Evolutionary conservation across 2,329 filamentous ascomycete species (phyloP), one percentile per base, ranked within the genome.

Genomic region (Fusarium albidum): DNA sequence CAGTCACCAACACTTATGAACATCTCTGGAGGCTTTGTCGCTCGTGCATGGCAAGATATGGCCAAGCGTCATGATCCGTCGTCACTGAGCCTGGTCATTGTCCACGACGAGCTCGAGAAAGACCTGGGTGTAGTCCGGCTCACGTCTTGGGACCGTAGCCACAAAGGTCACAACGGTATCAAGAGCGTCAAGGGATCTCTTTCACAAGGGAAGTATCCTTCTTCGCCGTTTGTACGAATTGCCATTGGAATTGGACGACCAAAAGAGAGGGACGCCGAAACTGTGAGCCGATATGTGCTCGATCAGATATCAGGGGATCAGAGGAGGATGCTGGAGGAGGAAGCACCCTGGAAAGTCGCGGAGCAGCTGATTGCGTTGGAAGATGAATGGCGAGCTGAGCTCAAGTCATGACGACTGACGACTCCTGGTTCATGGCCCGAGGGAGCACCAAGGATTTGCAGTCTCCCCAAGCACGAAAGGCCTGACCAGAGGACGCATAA

Each of bases 231-330:
- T 76, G 80, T 70, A 59, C 79, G 90, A 52, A 84, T 98, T 43
- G 88, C 90, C 0, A 77, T 98, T 11, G 95, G 95, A 0, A 96
- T 98, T 75, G 93, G 91, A n/a, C 78, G 95, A 38, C 94, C 94
- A 0, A 78, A 76, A 38, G 87, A 82, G 57, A 81, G 92, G 58
- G 87, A 91, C 42, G 77, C 79, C 17, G 75, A 77, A 32, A 84
- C 83, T 3, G 92, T 98, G 9, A 84, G 87, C 35, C 77, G 84
- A 18, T 96, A 94, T 76, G 93, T 98, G 35, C 75, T 98, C 63
- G 80, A 80, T 51, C 84, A 85, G 65, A 86, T 95, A 79, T 81
- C 79, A 9, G 58, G 65, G 8, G 65, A 70, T 10, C 81, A 90
- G 67, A 77, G 77, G 67, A 68, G 70, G 15, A 70, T 76, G 12